These are phyloP conservation scores for Fistulinella cinereoalba DNA, from an alignment of 1,284 basidiomycete genomes.

Conservation along the genomic window DNA sequence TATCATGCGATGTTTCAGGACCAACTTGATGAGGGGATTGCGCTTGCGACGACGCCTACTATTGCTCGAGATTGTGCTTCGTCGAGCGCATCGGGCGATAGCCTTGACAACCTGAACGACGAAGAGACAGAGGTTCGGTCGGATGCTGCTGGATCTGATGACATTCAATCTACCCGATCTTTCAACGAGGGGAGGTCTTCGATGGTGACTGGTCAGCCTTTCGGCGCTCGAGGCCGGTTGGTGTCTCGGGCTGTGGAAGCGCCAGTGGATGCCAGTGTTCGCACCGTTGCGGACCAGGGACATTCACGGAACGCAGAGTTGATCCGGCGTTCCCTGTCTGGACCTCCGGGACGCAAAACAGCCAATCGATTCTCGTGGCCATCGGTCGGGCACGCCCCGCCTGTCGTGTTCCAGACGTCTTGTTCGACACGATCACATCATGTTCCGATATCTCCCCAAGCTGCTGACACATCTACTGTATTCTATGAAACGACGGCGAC, in stretches of 20 bases:
- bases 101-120: constrained; percentile 57
- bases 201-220: constrained; percentile 7
- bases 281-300: constrained; percentile 22
- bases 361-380: constrained; percentile 38
- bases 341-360: constrained; percentile 35
- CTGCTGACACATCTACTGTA: constrained; percentile 49
- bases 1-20: constrained; percentile 65
- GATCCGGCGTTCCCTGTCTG: constrained; percentile 42
- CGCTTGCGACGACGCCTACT: constrained; percentile 63
- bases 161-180: constrained; percentile 59
- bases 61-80: constrained; percentile 50
- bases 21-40: constrained; percentile 59
- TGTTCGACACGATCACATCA: constrained; percentile 35
- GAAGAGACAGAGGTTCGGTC: constrained; percentile 59
- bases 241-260: constrained; percentile 12
- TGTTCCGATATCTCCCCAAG: constrained; percentile 28
- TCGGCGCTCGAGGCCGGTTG: constrained; percentile 26
- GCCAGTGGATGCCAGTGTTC: constrained; percentile 9
- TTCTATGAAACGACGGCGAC: constrained; percentile 53
- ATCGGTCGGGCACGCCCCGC: constrained; percentile 29
- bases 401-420: constrained; percentile 43
- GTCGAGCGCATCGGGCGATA: constrained; percentile 55
- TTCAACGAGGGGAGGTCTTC: constrained; percentile 57
- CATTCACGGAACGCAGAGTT: constrained; percentile 34
- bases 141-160: constrained; percentile 61